Conservation (phyloP, 202 grass and related monocot species). For the Thinopyrum obtusiflorum region DNA sequence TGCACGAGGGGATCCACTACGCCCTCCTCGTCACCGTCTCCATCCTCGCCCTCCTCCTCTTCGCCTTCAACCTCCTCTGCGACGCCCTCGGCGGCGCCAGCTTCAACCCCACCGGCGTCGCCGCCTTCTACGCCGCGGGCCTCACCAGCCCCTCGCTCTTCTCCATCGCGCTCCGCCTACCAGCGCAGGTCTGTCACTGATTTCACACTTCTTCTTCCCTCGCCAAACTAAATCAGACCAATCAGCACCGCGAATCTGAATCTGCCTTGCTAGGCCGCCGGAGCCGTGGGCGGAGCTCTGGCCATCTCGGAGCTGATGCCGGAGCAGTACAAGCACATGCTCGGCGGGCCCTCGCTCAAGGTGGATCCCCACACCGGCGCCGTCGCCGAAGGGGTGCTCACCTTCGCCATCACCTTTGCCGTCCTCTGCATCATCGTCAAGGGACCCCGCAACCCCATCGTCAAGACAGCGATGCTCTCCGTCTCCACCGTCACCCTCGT, state of each 20-base stretch:
- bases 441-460: constrained; percentile 59
- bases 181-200: constrained; percentile 57
- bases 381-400: constrained; percentile 64
- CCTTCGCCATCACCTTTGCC: constrained; percentile 71
- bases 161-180: constrained; percentile 83
- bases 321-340: constrained; percentile 73
- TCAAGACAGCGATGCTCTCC: constrained; percentile 69
- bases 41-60: constrained; percentile 61
- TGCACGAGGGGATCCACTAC: constrained; percentile 48
- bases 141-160: constrained; percentile 46
- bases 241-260: neutral
- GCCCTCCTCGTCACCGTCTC: constrained; percentile 60
- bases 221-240: neutral
- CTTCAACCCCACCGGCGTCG: constrained; percentile 79
- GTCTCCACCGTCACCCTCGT: constrained; percentile 59
- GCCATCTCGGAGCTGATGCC: constrained; percentile 81
- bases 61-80: constrained; percentile 64
- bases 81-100: constrained; percentile 71
- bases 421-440: constrained; percentile 69
- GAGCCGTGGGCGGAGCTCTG: constrained; percentile 73
- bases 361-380: constrained; percentile 80
- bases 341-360: constrained; percentile 73
- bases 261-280: constrained; percentile 50
- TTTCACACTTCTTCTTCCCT: neutral
- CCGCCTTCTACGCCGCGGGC: constrained; percentile 92